Base-by-base conservation (phyloP, 2,329 filamentous ascomycete genomes). In the Lachnellula arida region DNA sequence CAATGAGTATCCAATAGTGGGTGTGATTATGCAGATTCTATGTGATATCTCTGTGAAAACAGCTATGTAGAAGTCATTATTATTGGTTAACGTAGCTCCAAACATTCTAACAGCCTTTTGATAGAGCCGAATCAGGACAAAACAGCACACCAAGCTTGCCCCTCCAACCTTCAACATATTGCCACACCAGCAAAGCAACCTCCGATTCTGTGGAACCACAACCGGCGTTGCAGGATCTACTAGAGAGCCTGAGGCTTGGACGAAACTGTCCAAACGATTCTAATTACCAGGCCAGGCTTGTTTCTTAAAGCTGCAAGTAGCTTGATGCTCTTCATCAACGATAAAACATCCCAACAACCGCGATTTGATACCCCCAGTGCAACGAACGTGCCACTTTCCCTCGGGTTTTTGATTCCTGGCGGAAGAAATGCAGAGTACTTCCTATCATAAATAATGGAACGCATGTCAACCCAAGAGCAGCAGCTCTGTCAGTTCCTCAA, bases 401-500 rank as follows among this genome's bases (percentile, higher is more conserved):
- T 11, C 44, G 11, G 19, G 1, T 22, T 22, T 32, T 28, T 17
- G 11, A 28, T 32, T 47, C 5, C 15, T 22, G 44, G 14, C 8
- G 15, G 19, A 46, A 52, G 63, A 60, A 22, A 65, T 67, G 61
- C 52, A 48, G 63, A 58, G 51, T 34, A 43, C 32, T 19, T 15
- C 17, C 17, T 22, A 19, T 34, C 8, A 42, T 17, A 44, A 15
- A 64, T 63, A 39, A 85, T 84, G 81, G 79, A 73, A 60, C 61
- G 72, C 53, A 79, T 85, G 76, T 80, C 82, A 61, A 85, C 82
- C 17, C 82, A 85, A 71, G 91, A 96, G 79, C 86, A 81, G 75
- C 85, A 88, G 77, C 88, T 97, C 74, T 92, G 89, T 72, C 83
- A 88, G 71, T 85, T 89, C 68, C 82, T 99, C 68, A 84, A 88